phyloP scores from a whole-genome alignment of 2,329 filamentous ascomycete species.

The Diaporthe citriasiana region DNA sequence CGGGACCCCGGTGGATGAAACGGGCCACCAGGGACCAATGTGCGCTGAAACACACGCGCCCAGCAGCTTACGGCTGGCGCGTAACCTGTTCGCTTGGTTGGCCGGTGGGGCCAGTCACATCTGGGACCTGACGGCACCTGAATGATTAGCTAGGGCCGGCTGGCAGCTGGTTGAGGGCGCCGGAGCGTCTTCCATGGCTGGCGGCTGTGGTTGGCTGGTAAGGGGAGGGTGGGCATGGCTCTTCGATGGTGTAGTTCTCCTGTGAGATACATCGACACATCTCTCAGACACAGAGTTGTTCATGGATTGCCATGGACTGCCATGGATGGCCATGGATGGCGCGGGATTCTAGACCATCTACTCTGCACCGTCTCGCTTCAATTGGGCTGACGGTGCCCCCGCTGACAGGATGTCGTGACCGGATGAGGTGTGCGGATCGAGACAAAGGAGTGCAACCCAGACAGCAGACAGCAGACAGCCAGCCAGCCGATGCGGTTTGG shows the following conservation, averaged over 20 bases:
- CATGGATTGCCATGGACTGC: constrained; percentile 12
- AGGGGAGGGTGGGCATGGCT: constrained; percentile 4
- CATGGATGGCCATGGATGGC: constrained; percentile 15
- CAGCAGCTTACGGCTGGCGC: constrained; percentile 47
- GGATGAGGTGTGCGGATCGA: neutral
- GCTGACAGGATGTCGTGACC: constrained; percentile 11
- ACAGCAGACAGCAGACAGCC: too few species aligned
- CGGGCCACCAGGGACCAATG: constrained; percentile 38
- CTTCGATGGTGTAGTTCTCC: constrained; percentile 5
- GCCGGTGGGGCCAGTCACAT: constrained; percentile 28
- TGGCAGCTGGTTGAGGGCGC: neutral
- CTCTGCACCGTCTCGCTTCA: constrained; percentile 5
- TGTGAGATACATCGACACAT: neutral
- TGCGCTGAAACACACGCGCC: constrained; percentile 45
- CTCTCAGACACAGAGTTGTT: neutral
- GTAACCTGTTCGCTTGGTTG: constrained; percentile 46
- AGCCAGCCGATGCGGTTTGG: neutral
- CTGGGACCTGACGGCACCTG: constrained; percentile 25
- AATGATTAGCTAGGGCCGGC: constrained; percentile 5
- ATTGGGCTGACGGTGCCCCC: neutral
- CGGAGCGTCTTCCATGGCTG: constrained; percentile 11
- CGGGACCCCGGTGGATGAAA: constrained; percentile 41
- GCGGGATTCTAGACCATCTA: constrained; percentile 22
- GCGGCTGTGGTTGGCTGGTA: constrained; percentile 22
- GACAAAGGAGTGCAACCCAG: constrained; percentile 22